A percentile compares a stretch with the other conserved stretches of the same genome.
These are phyloP conservation scores for Botrytis aclada DNA, from an alignment of 2,329 filamentous ascomycete species.

Conservation along the genomic window DNA sequence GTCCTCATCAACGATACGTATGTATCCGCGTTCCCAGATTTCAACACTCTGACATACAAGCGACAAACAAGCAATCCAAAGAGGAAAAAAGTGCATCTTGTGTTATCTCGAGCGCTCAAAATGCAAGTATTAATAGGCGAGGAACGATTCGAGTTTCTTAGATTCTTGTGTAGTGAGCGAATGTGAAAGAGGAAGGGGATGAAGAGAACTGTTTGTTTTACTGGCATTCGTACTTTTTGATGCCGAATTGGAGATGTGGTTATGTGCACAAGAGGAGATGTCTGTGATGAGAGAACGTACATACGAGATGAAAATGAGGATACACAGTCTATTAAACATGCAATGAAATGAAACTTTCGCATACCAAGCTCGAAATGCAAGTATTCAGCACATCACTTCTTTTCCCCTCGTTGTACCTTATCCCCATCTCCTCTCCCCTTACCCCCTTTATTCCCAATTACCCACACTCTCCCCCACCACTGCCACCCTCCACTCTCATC, in stretches of 20 bases:
- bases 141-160: background rate
- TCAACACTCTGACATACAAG: no score
- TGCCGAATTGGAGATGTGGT: accelerated
- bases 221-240: background rate
- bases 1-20: no score
- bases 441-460: background rate
- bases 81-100: no score
- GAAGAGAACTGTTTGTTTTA: background rate
- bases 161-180: background rate
- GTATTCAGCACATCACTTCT: background rate
- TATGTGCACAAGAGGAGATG: background rate
- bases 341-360: background rate
- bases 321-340: background rate
- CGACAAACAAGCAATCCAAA: no score
- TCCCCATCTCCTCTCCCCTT: background rate
- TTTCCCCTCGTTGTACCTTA: background rate
- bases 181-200: background rate
- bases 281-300: background rate
- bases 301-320: background rate
- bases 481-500: background rate
- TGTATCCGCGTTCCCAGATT: no score
- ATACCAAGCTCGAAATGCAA: background rate
- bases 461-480: background rate
- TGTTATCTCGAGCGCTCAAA: no score
- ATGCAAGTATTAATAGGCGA: no score